Conservation (phyloP, 495 filamentous ascomycete species). For the Penicillium canariense region DNA sequence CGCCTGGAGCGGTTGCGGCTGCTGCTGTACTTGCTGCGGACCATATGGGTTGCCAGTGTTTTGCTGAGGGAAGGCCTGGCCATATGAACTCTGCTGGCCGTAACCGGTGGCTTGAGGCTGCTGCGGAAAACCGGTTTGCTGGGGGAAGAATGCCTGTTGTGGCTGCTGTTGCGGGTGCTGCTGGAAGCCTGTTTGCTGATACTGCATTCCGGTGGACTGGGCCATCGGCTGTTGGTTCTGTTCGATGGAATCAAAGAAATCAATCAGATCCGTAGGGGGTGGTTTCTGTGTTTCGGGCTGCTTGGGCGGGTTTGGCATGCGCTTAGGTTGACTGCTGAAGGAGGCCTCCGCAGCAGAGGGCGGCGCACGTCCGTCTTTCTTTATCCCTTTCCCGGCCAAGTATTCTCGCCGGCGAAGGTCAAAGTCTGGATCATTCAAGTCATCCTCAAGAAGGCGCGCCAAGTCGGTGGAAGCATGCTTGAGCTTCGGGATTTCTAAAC, state of each 20-base stretch:
- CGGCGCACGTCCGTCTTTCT: slow-evolving; percentile 21
- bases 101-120: slow-evolving; percentile 36
- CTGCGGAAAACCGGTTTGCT: slow-evolving; percentile 34
- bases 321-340: slow-evolving; percentile 26
- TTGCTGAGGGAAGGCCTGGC: slow-evolving; percentile 48
- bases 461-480: slow-evolving; percentile 95
- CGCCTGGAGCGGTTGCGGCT: slow-evolving; percentile 51
- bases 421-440: slow-evolving; percentile 93
- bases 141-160: slow-evolving; percentile 36
- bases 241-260: slow-evolving; percentile 98
- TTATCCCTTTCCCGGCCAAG: slow-evolving; percentile 74
- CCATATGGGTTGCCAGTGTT: slow-evolving; percentile 53
- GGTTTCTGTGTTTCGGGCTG: slow-evolving; percentile 42
- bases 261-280: slow-evolving; percentile 81
- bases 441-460: slow-evolving; percentile 86
- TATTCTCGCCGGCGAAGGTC: slow-evolving; percentile 92
- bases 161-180: slow-evolving; percentile 33
- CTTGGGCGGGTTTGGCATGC: slow-evolving; percentile 17
- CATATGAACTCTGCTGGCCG: slow-evolving; percentile 22
- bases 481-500: slow-evolving; percentile 92
- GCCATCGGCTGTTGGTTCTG: slow-evolving; percentile 75
- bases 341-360: slow-evolving; percentile 20
- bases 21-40: slow-evolving; percentile 36
- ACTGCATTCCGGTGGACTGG: slow-evolving; percentile 39
- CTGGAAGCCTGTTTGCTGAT: slow-evolving; percentile 51